Percentiles rank a stretch among this genome's conserved stretches.
These are phyloP conservation scores for Alternaria gansuensis DNA, from an alignment of 2,329 filamentous ascomycete genomes.

Conservation along the genomic window DNA sequence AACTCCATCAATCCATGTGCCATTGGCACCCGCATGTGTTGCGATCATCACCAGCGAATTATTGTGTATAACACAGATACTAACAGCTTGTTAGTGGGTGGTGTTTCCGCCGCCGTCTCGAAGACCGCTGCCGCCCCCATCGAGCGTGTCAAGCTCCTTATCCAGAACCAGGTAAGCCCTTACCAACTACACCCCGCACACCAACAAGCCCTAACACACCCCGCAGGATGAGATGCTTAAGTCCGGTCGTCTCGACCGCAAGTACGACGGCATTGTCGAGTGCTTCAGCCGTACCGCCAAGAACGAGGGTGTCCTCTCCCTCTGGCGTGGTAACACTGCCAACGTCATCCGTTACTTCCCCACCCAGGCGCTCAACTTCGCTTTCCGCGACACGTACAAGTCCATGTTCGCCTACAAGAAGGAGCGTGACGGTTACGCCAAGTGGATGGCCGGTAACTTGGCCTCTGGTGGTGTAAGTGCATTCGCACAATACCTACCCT, in stretches of 20 bases:
- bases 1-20: conserved; percentile 32
- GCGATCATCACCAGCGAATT: conserved; percentile 16
- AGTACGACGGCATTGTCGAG: conserved; percentile 91
- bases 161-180: conserved; percentile 96
- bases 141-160: conserved; percentile 99
- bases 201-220: conserved; percentile 30
- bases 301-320: conserved; percentile 90
- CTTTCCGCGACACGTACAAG: conserved; percentile 99
- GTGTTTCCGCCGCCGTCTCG: conserved; percentile 99
- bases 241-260: conserved; percentile 95
- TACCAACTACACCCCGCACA: conserved; percentile 6
- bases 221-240: conserved; percentile 99
- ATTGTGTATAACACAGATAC: conserved; percentile 39
- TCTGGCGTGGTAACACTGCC: conserved; percentile 99
- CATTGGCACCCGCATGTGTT: conserved; percentile 37
- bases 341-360: conserved; percentile 99
- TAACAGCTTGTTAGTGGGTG: conserved; percentile 77
- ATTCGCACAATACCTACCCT: background rate
- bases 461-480: conserved; percentile 96
- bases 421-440: conserved; percentile 96
- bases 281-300: conserved; percentile 94
- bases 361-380: conserved; percentile 99
- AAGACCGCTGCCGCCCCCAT: conserved; percentile 99
- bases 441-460: conserved; percentile 99
- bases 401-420: conserved; percentile 99